Conservation (phyloP, 257 asterid species). For the Nicotiana knightiana region DNA sequence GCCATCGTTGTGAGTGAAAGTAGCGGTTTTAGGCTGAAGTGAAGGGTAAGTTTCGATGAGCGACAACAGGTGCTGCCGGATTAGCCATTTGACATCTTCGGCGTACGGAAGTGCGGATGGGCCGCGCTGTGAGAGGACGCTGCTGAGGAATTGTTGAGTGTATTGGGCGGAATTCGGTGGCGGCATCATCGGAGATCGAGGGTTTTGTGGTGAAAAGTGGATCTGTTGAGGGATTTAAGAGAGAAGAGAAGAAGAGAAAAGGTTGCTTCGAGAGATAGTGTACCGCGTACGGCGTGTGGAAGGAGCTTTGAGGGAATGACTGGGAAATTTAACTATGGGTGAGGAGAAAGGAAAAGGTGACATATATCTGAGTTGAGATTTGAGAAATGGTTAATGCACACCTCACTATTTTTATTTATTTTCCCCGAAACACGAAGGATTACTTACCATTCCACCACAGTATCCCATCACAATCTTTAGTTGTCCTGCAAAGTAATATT, state of each 20-base stretch:
- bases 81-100: slow-evolving; percentile 71
- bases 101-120: slow-evolving; percentile 69
- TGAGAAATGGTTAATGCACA: too few species aligned
- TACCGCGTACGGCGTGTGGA: not conserved
- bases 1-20: slow-evolving; percentile 95
- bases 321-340: not conserved
- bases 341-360: too few species aligned
- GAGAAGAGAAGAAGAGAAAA: not conserved
- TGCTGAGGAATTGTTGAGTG: slow-evolving; percentile 69
- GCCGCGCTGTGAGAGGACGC: slow-evolving; percentile 75
- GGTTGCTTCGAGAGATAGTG: not conserved
- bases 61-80: slow-evolving; percentile 68
- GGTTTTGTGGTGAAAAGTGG: not conserved
- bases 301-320: not conserved
- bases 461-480: too few species aligned
- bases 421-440: too few species aligned
- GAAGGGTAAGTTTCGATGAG: slow-evolving; percentile 66
- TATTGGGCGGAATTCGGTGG: slow-evolving; percentile 35
- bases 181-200: slow-evolving; percentile 16
- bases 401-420: too few species aligned
- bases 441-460: too few species aligned
- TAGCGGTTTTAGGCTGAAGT: slow-evolving; percentile 66
- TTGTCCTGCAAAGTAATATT: too few species aligned
- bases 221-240: not conserved
- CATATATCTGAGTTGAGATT: too few species aligned